These are phyloP conservation scores for Wickerhamiella pararugosa DNA, from an alignment of 1,139 yeast genomes.

Conservation along the genomic window DNA sequence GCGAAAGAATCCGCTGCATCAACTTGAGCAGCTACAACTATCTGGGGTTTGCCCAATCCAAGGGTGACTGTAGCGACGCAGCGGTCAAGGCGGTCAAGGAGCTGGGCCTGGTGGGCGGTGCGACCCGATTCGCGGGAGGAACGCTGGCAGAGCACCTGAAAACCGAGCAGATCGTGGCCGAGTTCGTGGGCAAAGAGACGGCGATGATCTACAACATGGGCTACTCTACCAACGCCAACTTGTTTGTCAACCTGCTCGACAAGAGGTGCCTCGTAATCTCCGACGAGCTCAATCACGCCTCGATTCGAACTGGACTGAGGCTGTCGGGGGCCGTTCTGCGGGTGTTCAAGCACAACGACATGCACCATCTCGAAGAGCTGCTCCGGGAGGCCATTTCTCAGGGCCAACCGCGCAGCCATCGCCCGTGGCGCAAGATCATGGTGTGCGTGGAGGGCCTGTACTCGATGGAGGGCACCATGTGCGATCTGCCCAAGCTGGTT, in stretches of 20 bases:
- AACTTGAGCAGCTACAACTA: conserved; percentile 87
- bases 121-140: conserved; percentile 63
- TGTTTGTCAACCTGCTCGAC: conserved; percentile 73
- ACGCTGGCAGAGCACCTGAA: conserved; percentile 58
- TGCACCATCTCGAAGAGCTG: conserved; percentile 62
- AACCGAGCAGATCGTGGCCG: conserved; percentile 67
- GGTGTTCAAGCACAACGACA: conserved; percentile 85
- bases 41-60: conserved; percentile 91
- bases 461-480: conserved; percentile 96
- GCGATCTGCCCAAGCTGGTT: conserved; percentile 65
- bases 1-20: conserved; percentile 60
- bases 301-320: conserved; percentile 89
- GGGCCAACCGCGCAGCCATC: conserved; percentile 92
- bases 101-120: conserved; percentile 67
- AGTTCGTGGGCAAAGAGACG: conserved; percentile 83
- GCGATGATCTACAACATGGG: conserved; percentile 85
- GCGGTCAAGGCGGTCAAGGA: conserved; percentile 48
- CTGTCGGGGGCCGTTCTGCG: conserved; percentile 86
- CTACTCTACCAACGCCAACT: conserved; percentile 87
- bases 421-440: conserved; percentile 93
- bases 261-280: conserved; percentile 80
- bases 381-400: conserved; percentile 80
- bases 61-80: conserved; percentile 77
- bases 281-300: conserved; percentile 90
- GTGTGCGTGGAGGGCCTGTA: conserved; percentile 92